Evolutionary conservation across 1,284 basidiomycete species (phyloP), one percentile per base, ranked within the genome.

Genomic region (Cutaneotrichosporon dermatis): DNA sequence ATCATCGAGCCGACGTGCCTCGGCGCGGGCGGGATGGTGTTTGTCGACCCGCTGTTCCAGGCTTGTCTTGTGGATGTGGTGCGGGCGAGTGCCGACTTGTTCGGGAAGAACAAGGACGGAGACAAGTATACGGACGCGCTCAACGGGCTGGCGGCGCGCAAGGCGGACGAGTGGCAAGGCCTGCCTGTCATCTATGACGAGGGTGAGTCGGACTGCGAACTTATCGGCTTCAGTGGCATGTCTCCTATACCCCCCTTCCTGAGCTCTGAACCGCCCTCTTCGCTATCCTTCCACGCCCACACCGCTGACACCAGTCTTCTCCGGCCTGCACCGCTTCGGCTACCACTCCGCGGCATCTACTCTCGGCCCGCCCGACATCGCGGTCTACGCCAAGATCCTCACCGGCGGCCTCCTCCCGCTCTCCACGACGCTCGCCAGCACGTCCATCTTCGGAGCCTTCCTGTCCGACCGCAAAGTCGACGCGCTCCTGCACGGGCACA

Each of bases 1-100:
- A 85, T 98, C 11, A 80, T 99, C 41, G 95, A 99, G 74, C 95
- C 95, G 0, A 83, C 96, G 12, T 85, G 96, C 36, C 88, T 98
- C 83, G 95, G 95, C 13, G 94, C 95, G 0, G 95, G 92, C 0
- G 95, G 95, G 0, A 98, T 98, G 95, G 82, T 94, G 43, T 98
- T 97, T 72, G 92, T 98, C 51, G 95, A 99, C 71, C 95, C 95
- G 1, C 85, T 99, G 39, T 98, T 95, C 82, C 95, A 99, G 74
- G 84, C 90, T 16, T 80, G 92, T 43, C 79, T 99, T 61, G 81
- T 97, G 51, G 91, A 96, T 67, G 83, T 86, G 3, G 89, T 91
- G 6, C 85, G 95, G 37, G 81, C 79, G 2, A 77, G 77, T 58
- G 70, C 68, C n/a, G 76, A 79, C 57, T 67, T 83, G 10, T 84